Percentiles rank a stretch among this genome's conserved stretches.
These are phyloP conservation scores for Avena sativa DNA, from an alignment of 176 grass and related monocot genomes.

Conservation along the genomic window DNA sequence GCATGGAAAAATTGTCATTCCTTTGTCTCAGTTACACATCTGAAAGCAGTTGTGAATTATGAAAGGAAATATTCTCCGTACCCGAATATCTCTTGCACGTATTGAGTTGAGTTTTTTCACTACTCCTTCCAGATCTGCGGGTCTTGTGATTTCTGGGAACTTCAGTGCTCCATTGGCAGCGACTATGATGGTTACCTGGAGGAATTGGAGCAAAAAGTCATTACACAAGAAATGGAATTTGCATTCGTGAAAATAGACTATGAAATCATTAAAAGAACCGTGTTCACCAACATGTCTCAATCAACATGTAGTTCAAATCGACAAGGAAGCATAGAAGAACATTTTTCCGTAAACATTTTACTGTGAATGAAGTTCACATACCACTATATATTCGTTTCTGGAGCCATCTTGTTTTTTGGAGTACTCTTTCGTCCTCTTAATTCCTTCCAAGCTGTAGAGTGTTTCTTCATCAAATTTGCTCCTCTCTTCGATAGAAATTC, in stretches of 20 bases:
- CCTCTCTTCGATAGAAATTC: conserved; percentile 49
- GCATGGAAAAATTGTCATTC: neutral
- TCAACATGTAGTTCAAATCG: neutral
- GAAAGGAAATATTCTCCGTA: neutral
- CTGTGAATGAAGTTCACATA: neutral
- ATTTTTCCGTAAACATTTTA: conserved; percentile 1
- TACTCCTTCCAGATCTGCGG: conserved; percentile 21
- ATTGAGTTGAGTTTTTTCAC: conserved; percentile 19
- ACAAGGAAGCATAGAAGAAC: neutral
- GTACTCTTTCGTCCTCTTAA: conserved; percentile 51
- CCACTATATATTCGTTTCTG: conserved; percentile 54
- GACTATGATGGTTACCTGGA: conserved; percentile 43
- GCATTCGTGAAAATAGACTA: neutral
- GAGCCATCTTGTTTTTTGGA: conserved; percentile 47
- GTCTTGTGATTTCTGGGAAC: conserved; percentile 6
- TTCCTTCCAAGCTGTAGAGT: conserved; percentile 46
- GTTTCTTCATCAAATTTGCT: conserved; percentile 58
- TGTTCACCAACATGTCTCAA: neutral
- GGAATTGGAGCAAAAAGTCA: neutral
- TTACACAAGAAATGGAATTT: neutral
- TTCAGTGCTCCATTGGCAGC: conserved; percentile 38
- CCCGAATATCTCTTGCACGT: neutral
- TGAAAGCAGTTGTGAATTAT: neutral
- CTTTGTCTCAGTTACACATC: neutral
- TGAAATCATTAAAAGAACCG: neutral